phyloP scores from a whole-genome alignment of 225 moss, liverwort and hornwort genomes.

The Bryoerythrophyllum caledonicum region DNA sequence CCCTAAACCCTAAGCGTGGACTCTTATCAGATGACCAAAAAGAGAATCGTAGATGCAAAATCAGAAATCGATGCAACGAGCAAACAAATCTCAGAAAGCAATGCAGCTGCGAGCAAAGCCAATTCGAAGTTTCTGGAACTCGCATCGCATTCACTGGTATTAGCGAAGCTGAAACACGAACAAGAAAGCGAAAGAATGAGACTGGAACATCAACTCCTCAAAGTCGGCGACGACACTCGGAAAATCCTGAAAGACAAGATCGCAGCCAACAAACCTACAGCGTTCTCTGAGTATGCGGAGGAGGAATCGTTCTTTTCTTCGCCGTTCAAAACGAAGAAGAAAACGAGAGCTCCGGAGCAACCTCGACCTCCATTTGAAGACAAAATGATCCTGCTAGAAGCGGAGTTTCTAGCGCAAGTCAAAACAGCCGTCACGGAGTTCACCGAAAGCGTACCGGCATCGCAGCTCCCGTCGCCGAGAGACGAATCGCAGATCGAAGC shows the following conservation, averaged over 20 bases:
- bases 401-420: background rate
- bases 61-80: background rate
- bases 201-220: slow-evolving; percentile 28
- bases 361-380: background rate
- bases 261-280: background rate
- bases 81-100: background rate
- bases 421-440: background rate
- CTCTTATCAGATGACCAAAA: background rate
- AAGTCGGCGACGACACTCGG: background rate
- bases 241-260: slow-evolving; percentile 16
- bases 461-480: background rate
- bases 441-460: slow-evolving; percentile 16
- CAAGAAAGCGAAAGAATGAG: slow-evolving; percentile 21
- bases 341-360: background rate
- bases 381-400: slow-evolving; percentile 24
- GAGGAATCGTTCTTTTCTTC: too few relatives aligned
- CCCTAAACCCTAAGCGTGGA: background rate
- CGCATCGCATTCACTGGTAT: slow-evolving; percentile 10
- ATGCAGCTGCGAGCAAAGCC: background rate
- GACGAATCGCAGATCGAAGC: slow-evolving; percentile 2
- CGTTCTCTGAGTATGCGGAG: background rate
- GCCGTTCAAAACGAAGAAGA: background rate
- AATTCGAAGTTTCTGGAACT: slow-evolving; percentile 21
- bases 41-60: slow-evolving; percentile 18
- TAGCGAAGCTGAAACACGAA: slow-evolving; percentile 24